Evolutionary conservation across 2,329 filamentous ascomycete genomes (phyloP).

Genomic region (Aspergillus puulaauensis): DNA sequence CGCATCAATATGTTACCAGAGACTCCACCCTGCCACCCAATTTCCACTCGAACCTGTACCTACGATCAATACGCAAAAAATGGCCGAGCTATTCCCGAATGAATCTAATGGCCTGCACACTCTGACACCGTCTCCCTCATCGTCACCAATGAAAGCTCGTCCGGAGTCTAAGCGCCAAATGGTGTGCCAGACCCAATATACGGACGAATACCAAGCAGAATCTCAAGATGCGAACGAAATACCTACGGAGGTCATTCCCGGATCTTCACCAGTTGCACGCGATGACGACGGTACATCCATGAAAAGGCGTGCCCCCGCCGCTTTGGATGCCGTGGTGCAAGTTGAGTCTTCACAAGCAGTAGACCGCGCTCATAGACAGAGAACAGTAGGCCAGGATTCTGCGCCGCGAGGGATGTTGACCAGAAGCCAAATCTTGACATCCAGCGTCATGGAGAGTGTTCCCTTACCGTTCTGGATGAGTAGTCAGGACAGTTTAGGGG

Average conservation of each 20-base stretch:
- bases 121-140: slow-evolving; percentile 5
- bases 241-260: slow-evolving; percentile 37
- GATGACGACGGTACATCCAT: slow-evolving; percentile 13
- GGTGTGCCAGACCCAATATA: slow-evolving; percentile 14
- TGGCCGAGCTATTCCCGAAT: slow-evolving; percentile 40
- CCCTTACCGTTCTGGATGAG: slow-evolving; percentile 40
- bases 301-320: slow-evolving; percentile 16
- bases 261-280: slow-evolving; percentile 37
- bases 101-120: slow-evolving; percentile 21
- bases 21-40: slow-evolving; percentile 36
- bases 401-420: slow-evolving; percentile 27
- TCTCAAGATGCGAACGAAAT: slow-evolving; percentile 21
- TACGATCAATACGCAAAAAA: slow-evolving; percentile 34
- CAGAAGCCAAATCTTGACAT: slow-evolving; percentile 39
- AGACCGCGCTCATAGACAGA: slow-evolving; percentile 23
- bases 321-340: slow-evolving; percentile 33
- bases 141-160: slow-evolving; percentile 10
- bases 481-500: slow-evolving; percentile 40
- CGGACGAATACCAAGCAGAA: slow-evolving; percentile 22
- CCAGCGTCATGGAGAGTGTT: slow-evolving; percentile 46
- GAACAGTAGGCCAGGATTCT: slow-evolving; percentile 11
- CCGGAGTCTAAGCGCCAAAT: slow-evolving; percentile 6
- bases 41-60: slow-evolving; percentile 39
- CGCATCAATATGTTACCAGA: slow-evolving; percentile 38
- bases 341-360: slow-evolving; percentile 43